These are phyloP conservation scores for Odonthalia washingtoniensis DNA, from an alignment of 31 red algal genomes.

Conservation along the genomic window DNA sequence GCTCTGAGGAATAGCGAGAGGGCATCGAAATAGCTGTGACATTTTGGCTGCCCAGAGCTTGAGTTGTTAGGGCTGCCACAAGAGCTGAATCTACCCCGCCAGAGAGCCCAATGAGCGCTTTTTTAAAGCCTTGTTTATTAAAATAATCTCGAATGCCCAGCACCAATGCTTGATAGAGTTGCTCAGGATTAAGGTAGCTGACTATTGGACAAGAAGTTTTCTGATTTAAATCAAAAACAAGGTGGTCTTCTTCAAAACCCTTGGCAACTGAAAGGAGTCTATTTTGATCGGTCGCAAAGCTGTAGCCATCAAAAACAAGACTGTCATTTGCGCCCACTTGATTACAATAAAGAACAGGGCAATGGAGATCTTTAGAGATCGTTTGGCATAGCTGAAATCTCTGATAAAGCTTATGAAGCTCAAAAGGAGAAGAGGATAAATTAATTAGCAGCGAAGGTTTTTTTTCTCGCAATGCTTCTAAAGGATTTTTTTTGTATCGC, in stretches of 20 bases:
- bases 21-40: constrained; percentile 15
- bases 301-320: constrained; percentile 20
- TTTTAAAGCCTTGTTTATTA: constrained; percentile 17
- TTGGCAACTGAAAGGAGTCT: neutral
- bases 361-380: neutral
- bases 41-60: constrained; percentile 24
- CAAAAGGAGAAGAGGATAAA: neutral
- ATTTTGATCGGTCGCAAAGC: neutral
- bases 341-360: constrained; percentile 2
- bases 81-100: constrained; percentile 36
- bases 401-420: neutral
- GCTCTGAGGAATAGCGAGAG: constrained; percentile 26
- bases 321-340: constrained; percentile 12
- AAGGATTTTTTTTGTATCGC: constrained; percentile 1
- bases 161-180: constrained; percentile 4
- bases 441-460: constrained; percentile 1
- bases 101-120: constrained; percentile 5
- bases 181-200: neutral
- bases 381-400: neutral
- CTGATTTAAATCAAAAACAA: neutral
- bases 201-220: neutral
- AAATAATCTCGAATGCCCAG: constrained; percentile 16
- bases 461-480: neutral
- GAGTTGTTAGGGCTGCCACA: neutral
- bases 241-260: constrained; percentile 8